Evolutionary conservation across 495 filamentous ascomycete genomes (phyloP).

Genomic region (Tricharina praecox): DNA sequence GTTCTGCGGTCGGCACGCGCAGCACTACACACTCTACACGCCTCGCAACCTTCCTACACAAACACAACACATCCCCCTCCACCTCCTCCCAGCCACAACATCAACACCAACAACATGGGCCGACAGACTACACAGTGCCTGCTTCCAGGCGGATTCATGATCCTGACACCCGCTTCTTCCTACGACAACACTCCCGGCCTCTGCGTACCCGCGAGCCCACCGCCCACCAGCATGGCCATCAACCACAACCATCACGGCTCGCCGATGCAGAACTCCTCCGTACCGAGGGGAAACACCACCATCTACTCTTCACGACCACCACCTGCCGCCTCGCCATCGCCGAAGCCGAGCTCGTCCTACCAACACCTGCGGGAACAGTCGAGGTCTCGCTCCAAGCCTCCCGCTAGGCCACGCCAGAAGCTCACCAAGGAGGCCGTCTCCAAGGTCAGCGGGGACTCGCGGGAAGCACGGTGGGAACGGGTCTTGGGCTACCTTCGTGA

Average conservation of each 20-base stretch:
- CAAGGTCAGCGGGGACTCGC: conserved; percentile 22
- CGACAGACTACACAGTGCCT: conserved; percentile 9
- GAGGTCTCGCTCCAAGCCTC: conserved; percentile 5
- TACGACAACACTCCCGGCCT: conserved; percentile 18
- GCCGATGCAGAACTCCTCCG: conserved; percentile 12
- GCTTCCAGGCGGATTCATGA: conserved; percentile 25
- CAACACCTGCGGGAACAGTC: not conserved
- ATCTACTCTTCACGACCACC: conserved; percentile 24
- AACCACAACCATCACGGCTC: conserved; percentile 15
- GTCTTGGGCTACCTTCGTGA: conserved; percentile 24
- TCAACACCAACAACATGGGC: conserved; percentile 19
- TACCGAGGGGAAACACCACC: conserved; percentile 20
- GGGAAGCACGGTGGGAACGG: conserved; percentile 26
- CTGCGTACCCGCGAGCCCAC: conserved; percentile 21
- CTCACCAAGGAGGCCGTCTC: conserved; percentile 21
- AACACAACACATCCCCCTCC: conserved; percentile 18
- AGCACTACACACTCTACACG: conserved; percentile 5
- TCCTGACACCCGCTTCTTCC: conserved; percentile 19
- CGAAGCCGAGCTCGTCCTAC: not conserved
- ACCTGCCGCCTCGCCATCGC: not conserved
- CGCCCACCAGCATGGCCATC: conserved; percentile 17
- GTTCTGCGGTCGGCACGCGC: not conserved
- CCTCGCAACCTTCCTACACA: not conserved
- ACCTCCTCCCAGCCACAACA: conserved; percentile 12
- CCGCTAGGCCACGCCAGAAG: conserved; percentile 12